A percentile compares a stretch with the other conserved stretches of the same genome.
phyloP scores from a whole-genome alignment of 2,329 filamentous ascomycete genomes.

The Alternaria ventricosa region DNA sequence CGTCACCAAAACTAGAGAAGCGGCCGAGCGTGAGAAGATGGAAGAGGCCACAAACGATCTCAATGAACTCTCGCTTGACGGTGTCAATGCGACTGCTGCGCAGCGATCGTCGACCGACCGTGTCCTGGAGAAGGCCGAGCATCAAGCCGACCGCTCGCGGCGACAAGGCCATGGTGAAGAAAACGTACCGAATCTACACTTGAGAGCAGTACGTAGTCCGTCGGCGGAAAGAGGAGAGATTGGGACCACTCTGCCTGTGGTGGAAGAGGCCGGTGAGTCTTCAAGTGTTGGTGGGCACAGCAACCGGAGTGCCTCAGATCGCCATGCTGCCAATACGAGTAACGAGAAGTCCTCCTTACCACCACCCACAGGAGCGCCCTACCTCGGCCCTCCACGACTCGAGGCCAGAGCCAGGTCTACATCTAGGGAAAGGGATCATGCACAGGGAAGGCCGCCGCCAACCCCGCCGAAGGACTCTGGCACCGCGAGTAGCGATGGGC shows the following conservation, averaged over 20 bases:
- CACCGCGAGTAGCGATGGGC: conserved; percentile 25
- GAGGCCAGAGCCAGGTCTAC: conserved; percentile 17
- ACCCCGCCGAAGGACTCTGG: conserved; percentile 54
- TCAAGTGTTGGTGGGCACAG: conserved; percentile 69
- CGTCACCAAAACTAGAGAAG: conserved; percentile 88
- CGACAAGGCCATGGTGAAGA: conserved; percentile 56
- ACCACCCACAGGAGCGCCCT: conserved; percentile 28
- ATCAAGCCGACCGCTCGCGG: conserved; percentile 65
- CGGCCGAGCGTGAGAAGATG: conserved; percentile 67
- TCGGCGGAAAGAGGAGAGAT: conserved; percentile 63
- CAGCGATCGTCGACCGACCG: conserved; percentile 54
- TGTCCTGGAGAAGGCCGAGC: conserved; percentile 67
- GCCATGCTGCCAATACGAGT: conserved; percentile 4
- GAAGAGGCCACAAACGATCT: conserved; percentile 42
- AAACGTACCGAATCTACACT: conserved; percentile 67
- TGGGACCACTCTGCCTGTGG: conserved; percentile 74
- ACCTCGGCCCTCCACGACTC: conserved; percentile 15
- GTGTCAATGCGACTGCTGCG: conserved; percentile 44
- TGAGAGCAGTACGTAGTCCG: conserved; percentile 65
- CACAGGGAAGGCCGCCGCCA: conserved; percentile 48
- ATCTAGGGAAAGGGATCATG: conserved; percentile 33
- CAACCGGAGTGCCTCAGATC: conserved; percentile 47
- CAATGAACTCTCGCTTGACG: conserved; percentile 48
- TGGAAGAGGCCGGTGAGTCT: conserved; percentile 86
- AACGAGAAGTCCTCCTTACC: conserved; percentile 21